Conservation (phyloP, 495 filamentous ascomycete species). For the Penicillium bialowiezense region DNA sequence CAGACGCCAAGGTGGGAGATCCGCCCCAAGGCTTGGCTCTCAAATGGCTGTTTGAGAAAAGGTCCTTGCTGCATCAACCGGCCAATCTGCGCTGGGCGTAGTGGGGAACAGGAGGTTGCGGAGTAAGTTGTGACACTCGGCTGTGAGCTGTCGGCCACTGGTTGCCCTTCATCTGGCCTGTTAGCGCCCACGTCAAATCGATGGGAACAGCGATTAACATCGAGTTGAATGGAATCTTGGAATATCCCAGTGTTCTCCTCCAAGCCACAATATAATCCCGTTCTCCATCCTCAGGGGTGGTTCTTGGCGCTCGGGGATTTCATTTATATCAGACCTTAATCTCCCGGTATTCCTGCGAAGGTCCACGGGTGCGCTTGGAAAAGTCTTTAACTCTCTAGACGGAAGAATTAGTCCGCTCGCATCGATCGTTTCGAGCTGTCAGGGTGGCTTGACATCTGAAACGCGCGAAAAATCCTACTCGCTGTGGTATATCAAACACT, state of each 20-base stretch:
- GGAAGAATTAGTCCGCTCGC: background rate
- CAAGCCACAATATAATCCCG: conserved; percentile 4
- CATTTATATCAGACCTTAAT: conserved; percentile 21
- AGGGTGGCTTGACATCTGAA: background rate
- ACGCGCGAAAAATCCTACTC: background rate
- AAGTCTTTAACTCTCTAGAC: background rate
- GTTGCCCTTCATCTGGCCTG: background rate
- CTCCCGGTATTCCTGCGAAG: conserved; percentile 8
- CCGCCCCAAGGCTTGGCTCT: conserved; percentile 7
- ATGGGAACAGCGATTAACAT: too few relatives aligned
- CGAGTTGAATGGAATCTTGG: too few relatives aligned
- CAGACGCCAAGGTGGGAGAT: conserved; percentile 10
- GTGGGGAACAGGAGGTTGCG: conserved; percentile 5
- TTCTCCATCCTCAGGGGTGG: background rate
- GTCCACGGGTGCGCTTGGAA: background rate
- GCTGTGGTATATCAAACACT: background rate
- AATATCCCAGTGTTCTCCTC: too few relatives aligned
- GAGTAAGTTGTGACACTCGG: background rate
- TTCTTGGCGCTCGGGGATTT: conserved; percentile 12
- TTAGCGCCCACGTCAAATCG: conserved; percentile 3
- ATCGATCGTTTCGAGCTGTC: background rate
- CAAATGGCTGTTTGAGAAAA: conserved; percentile 15
- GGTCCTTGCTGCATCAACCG: conserved; percentile 9
- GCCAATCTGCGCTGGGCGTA: conserved; percentile 11
- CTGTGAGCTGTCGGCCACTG: background rate